These are phyloP conservation scores for Herpetospermum pedunculosum DNA, from an alignment of 306 rosid genomes.

Conservation along the genomic window DNA sequence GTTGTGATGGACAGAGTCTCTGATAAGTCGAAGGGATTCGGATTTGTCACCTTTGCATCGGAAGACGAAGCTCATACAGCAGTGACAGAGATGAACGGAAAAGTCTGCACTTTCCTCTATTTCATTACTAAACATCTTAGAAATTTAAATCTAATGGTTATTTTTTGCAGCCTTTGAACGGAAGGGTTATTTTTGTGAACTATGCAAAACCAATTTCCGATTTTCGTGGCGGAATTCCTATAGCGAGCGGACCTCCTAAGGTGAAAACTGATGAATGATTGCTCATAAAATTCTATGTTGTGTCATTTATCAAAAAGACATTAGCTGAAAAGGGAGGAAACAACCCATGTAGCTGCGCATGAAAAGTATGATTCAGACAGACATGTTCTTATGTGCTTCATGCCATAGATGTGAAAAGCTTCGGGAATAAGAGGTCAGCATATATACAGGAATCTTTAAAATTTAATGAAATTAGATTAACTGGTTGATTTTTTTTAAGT, in stretches of 20 bases:
- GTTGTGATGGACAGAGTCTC: constrained; percentile 60
- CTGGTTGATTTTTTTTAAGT: neutral
- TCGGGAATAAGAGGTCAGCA: neutral
- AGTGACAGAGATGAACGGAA: constrained; percentile 66
- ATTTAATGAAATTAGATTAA: neutral
- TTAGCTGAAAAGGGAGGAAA: constrained; percentile 1
- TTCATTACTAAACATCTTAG: neutral
- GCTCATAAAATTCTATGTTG: neutral
- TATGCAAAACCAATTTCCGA: constrained; percentile 48
- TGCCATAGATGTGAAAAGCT: neutral
- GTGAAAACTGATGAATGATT: constrained; percentile 9
- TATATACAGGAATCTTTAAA: neutral
- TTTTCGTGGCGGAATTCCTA: constrained; percentile 33
- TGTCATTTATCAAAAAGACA: neutral
- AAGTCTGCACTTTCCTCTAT: constrained; percentile 24
- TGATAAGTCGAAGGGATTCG: constrained; percentile 78
- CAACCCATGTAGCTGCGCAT: neutral
- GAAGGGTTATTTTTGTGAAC: constrained; percentile 74
- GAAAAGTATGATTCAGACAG: neutral
- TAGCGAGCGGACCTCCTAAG: constrained; percentile 90
- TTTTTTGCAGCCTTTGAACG: constrained; percentile 53
- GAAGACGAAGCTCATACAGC: constrained; percentile 72
- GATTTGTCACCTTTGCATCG: constrained; percentile 81
- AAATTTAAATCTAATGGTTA: neutral
- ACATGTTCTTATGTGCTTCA: neutral